A percentile compares a stretch with the other conserved stretches of the same genome.
Evolutionary conservation across 2,329 filamentous ascomycete species (phyloP).

Genomic region (Teratosphaeriaceae sp.): DNA sequence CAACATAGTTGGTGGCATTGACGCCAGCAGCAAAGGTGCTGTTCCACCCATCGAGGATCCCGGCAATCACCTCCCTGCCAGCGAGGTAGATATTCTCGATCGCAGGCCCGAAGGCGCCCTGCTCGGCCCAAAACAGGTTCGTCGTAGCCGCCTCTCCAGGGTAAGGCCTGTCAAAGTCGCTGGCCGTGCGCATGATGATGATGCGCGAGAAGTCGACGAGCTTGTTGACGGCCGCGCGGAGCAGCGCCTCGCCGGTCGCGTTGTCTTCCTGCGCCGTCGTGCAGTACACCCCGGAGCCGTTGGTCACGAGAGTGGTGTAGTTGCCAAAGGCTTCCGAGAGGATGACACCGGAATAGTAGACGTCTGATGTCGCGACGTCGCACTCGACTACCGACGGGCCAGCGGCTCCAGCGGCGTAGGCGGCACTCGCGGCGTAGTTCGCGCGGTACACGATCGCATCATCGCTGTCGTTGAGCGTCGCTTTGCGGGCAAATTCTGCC

Average conservation of each 20-base stretch:
- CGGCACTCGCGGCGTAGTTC: constrained; percentile 24
- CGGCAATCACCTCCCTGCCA: constrained; percentile 58
- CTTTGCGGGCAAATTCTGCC: constrained; percentile 28
- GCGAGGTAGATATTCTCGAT: constrained; percentile 61
- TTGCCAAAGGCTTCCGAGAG: constrained; percentile 60
- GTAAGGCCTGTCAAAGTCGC: constrained; percentile 65
- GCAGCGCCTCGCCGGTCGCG: constrained; percentile 58
- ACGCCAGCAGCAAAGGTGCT: constrained; percentile 52
- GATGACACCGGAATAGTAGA: constrained; percentile 60
- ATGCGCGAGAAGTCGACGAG: constrained; percentile 60
- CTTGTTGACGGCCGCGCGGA: constrained; percentile 51
- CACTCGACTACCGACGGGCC: constrained; percentile 55
- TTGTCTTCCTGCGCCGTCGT: constrained; percentile 69
- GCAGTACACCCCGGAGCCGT: constrained; percentile 62
- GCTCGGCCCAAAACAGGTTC: constrained; percentile 54
- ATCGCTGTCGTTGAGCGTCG: constrained; percentile 31
- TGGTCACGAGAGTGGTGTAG: constrained; percentile 58
- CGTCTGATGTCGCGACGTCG: constrained; percentile 63
- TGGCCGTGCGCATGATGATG: constrained; percentile 59
- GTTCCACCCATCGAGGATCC: constrained; percentile 57
- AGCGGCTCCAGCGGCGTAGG: constrained; percentile 37
- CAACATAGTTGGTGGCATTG: constrained; percentile 55
- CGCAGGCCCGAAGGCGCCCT: constrained; percentile 58
- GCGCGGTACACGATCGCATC: constrained; percentile 33
- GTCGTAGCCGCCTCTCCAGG: constrained; percentile 49